phyloP scores from a whole-genome alignment of 2,329 filamentous ascomycete species.

The Sordariomycetes sp. region DNA sequence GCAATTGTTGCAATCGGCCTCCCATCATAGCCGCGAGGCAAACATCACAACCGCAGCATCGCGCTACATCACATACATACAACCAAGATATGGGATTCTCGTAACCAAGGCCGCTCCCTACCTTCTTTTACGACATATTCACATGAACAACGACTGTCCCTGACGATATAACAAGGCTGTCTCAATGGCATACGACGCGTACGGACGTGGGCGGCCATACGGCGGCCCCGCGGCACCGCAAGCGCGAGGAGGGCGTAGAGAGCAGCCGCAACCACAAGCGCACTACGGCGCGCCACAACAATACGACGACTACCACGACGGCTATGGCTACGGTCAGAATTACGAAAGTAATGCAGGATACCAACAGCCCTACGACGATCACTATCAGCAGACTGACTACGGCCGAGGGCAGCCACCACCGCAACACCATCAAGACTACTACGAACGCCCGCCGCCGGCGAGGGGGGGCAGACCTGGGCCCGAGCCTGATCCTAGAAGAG shows the following conservation, averaged over 20 bases:
- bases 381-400: conserved; percentile 36
- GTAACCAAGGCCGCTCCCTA: too few species aligned
- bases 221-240: conserved; percentile 33
- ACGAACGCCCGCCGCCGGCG: too few species aligned
- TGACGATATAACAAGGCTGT: too few species aligned
- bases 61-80: too few species aligned
- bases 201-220: conserved; percentile 35
- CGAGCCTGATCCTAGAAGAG: too few species aligned
- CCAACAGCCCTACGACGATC: conserved; percentile 26
- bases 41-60: too few species aligned
- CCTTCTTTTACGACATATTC: too few species aligned
- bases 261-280: conserved; percentile 20
- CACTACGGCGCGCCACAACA: conserved; percentile 27
- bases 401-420: conserved; percentile 30
- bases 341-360: conserved; percentile 29
- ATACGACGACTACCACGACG: conserved; percentile 36
- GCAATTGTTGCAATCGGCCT: too few species aligned
- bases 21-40: too few species aligned
- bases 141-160: too few species aligned
- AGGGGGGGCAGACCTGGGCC: too few species aligned
- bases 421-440: conserved; percentile 27
- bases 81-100: too few species aligned
- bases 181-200: conserved; percentile 43
- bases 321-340: conserved; percentile 29
- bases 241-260: conserved; percentile 20